Evolutionary conservation across 78 protist species (phyloP).

Genomic region (Dictyostelium brefeldianum): DNA sequence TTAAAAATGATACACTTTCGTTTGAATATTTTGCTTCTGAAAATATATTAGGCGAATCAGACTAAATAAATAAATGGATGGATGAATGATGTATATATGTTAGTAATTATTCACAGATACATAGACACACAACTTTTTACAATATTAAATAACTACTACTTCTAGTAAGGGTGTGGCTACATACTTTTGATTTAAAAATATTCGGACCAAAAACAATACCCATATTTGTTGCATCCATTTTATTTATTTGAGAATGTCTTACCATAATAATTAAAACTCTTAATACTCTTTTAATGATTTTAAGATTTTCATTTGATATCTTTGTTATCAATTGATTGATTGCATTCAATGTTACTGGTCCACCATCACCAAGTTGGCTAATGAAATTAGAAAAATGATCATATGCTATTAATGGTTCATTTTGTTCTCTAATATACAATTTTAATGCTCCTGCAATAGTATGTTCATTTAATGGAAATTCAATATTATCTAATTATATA

Average conservation of each 20-base stretch:
- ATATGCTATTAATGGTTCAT: constrained; percentile 41
- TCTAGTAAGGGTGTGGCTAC: not conserved
- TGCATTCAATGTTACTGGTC: not conserved
- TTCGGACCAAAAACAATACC: constrained; percentile 75
- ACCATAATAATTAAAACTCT: constrained; percentile 17
- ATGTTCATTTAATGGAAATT: constrained; percentile 46
- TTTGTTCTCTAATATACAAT: constrained; percentile 72
- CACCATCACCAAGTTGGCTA: constrained; percentile 7
- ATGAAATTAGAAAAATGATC: constrained; percentile 31
- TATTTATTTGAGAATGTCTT: constrained; percentile 46
- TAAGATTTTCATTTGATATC: constrained; percentile 28
- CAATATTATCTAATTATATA: constrained; percentile 29
- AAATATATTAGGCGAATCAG: constrained; percentile 51
- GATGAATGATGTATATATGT: not conserved
- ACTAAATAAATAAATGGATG: not conserved
- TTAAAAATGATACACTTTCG: constrained; percentile 44
- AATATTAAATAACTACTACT: no score
- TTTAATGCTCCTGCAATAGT: constrained; percentile 63
- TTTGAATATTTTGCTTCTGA: constrained; percentile 56
- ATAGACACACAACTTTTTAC: no score
- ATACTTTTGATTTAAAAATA: constrained; percentile 33
- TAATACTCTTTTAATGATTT: constrained; percentile 47
- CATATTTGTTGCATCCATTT: constrained; percentile 66
- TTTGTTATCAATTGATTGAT: not conserved
- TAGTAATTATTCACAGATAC: no score